Conservation (phyloP, 108 stramenopile species). For the Aureococcus anophagefferens region DNA sequence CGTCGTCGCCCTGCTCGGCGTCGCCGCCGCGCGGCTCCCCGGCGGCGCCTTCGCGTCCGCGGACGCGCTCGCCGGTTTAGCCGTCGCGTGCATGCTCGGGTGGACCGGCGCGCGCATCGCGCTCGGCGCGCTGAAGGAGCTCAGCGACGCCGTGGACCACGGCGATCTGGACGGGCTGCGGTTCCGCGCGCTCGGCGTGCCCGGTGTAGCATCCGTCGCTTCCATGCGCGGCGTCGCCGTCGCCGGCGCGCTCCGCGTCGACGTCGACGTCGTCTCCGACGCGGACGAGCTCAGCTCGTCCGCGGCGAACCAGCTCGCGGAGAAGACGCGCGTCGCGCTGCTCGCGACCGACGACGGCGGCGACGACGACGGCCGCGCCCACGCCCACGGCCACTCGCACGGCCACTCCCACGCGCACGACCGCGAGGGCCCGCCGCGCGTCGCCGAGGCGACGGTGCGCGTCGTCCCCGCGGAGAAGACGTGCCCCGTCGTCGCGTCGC, state of each 20-base stretch:
- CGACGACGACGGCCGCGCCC: no score
- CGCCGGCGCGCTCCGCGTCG: neutral
- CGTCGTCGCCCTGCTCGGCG: conserved; percentile 72
- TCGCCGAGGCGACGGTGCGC: neutral
- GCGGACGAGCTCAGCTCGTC: neutral
- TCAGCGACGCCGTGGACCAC: conserved; percentile 66
- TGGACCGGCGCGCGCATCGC: conserved; percentile 77
- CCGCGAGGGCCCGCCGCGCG: neutral
- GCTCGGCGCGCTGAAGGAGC: conserved; percentile 65
- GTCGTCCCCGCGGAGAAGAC: neutral
- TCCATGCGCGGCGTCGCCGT: neutral
- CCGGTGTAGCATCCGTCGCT: neutral
- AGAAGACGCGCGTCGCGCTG: neutral
- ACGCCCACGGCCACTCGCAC: no score
- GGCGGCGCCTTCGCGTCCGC: conserved; percentile 49
- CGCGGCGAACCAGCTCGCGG: neutral
- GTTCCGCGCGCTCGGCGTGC: neutral
- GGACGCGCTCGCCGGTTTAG: conserved; percentile 80
- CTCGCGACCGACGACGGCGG: neutral
- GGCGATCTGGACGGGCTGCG: conserved; percentile 34
- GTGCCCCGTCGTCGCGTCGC: neutral
- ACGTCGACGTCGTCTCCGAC: neutral
- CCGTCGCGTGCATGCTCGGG: conserved; percentile 88
- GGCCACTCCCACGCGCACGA: neutral
- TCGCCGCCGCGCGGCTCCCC: conserved; percentile 67